Conservation (phyloP, 2,329 filamentous ascomycete species). For the Sclerotinia spermophila region DNA sequence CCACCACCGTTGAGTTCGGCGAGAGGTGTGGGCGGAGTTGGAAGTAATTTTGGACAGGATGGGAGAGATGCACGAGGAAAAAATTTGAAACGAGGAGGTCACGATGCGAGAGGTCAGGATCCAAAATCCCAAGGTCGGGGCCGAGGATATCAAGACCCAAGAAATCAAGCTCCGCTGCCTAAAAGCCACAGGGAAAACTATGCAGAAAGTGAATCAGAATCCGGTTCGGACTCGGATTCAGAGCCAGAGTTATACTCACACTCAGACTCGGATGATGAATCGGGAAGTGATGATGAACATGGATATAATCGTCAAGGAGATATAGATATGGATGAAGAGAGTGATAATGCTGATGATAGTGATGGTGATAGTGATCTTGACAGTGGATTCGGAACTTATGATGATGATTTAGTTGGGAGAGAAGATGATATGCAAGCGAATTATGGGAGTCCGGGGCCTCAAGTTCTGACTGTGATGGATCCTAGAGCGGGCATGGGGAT, state of each 20-base stretch:
- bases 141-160: background rate
- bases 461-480: no score
- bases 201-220: background rate
- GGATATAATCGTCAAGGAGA: background rate
- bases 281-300: background rate
- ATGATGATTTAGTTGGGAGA: background rate
- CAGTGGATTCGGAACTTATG: constrained; percentile 3
- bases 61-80: background rate
- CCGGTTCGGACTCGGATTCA: background rate
- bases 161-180: background rate
- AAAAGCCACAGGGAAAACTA: background rate
- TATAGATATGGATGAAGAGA: background rate
- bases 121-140: background rate
- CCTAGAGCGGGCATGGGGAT: background rate
- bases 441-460: background rate
- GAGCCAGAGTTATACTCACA: no score
- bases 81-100: background rate
- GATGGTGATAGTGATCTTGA: constrained; percentile 14
- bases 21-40: background rate
- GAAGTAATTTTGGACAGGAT: background rate
- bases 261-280: background rate
- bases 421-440: background rate
- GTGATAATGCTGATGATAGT: background rate
- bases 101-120: background rate
- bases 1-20: background rate